Evolutionary conservation across 1,284 basidiomycete species (phyloP).

Genomic region (Leccinum pachyderme): DNA sequence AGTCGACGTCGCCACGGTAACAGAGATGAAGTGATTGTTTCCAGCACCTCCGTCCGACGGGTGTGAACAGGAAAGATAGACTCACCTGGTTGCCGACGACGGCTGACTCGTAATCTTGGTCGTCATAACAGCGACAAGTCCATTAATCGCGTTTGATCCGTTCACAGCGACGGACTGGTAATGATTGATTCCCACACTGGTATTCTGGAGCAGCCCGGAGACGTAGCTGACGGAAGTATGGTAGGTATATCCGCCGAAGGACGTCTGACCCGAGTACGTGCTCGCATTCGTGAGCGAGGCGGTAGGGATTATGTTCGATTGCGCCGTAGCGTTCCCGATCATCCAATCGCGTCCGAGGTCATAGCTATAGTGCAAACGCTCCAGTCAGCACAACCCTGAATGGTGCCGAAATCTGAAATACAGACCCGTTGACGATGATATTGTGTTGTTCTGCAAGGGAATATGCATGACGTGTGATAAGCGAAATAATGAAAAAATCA

Average conservation of each 20-base stretch:
- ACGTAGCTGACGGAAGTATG: conserved; percentile 65
- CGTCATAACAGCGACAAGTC: conserved; percentile 79
- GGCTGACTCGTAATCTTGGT: conserved; percentile 63
- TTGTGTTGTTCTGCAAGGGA: conserved; percentile 44
- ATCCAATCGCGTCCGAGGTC: conserved; percentile 75
- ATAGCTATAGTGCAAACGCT: conserved; percentile 39
- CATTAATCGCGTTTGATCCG: conserved; percentile 73
- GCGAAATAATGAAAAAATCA: background rate
- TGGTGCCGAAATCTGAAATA: background rate
- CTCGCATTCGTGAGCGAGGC: conserved; percentile 48
- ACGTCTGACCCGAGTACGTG: conserved; percentile 56
- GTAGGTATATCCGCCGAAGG: conserved; percentile 66
- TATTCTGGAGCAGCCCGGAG: conserved; percentile 65
- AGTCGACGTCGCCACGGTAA: conserved; percentile 1
- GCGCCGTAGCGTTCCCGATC: conserved; percentile 73
- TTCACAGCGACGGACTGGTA: conserved; percentile 57
- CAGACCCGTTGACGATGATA: conserved; percentile 57
- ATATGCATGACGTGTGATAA: background rate
- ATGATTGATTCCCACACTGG: conserved; percentile 79
- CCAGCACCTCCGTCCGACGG: background rate
- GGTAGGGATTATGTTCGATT: conserved; percentile 51
- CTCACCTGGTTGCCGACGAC: conserved; percentile 19
- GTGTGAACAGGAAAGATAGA: background rate
- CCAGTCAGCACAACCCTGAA: background rate
- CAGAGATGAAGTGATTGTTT: background rate